A percentile compares a stretch with the other conserved stretches of the same genome.
These are phyloP conservation scores for Rhizopogon vesiculosus DNA, from an alignment of 768 basidiomycete genomes.

Conservation along the genomic window DNA sequence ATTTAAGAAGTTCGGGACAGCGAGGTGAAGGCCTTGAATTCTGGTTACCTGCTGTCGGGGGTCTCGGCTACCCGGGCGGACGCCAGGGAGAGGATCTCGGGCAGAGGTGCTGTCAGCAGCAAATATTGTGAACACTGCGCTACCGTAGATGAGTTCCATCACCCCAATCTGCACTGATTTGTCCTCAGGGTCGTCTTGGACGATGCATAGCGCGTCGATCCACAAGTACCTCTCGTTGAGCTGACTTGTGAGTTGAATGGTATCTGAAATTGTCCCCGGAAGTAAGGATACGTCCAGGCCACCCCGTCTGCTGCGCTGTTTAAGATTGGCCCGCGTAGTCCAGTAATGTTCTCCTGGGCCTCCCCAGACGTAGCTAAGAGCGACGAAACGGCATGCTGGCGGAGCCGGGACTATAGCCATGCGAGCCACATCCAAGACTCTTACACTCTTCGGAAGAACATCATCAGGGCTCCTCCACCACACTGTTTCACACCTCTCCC, in stretches of 20 bases:
- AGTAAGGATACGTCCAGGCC: neutral
- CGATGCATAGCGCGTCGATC: slow-evolving; percentile 5
- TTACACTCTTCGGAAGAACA: neutral
- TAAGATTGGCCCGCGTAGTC: neutral
- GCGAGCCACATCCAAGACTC: neutral
- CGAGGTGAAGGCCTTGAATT: slow-evolving; percentile 15
- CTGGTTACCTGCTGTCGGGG: slow-evolving; percentile 9
- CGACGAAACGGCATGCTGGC: neutral
- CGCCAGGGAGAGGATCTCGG: neutral
- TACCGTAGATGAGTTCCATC: slow-evolving; percentile 1
- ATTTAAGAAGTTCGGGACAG: slow-evolving; percentile 9
- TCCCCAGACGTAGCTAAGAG: slow-evolving; percentile 4
- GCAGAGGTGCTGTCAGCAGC: neutral
- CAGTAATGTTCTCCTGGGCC: slow-evolving; percentile 1
- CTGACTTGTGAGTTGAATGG: neutral
- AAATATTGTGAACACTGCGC: neutral
- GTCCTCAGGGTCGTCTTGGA: slow-evolving; percentile 2
- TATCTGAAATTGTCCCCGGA: neutral
- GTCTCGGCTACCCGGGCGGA: slow-evolving; percentile 4
- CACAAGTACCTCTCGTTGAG: slow-evolving; percentile 3
- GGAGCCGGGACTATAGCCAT: neutral
- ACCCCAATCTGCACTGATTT: neutral
- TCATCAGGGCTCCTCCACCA: neutral
- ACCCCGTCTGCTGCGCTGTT: neutral
- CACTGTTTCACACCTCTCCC: neutral